A percentile compares a stretch with the other conserved stretches of the same genome.
Conservation (phyloP, 768 basidiomycete genomes). For the Galerina sulciceps region DNA sequence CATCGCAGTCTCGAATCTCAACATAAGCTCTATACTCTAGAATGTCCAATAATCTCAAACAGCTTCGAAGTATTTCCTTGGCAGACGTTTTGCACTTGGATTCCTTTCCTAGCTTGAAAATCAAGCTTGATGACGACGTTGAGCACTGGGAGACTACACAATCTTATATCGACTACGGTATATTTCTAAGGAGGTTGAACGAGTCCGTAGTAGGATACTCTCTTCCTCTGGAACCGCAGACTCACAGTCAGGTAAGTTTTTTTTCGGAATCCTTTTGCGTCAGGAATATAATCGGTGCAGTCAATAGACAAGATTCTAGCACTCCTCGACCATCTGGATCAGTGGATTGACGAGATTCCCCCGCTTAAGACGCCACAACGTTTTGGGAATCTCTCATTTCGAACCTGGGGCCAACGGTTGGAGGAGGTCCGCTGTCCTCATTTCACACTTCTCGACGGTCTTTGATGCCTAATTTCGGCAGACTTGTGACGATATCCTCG, state of each 20-base stretch:
- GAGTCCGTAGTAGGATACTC: slow-evolving; percentile 74
- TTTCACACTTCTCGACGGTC: slow-evolving; percentile 3
- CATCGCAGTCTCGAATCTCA: neutral
- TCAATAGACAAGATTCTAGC: slow-evolving; percentile 49
- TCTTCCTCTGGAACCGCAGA: slow-evolving; percentile 46
- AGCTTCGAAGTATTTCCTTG: slow-evolving; percentile 32
- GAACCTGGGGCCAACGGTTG: slow-evolving; percentile 80
- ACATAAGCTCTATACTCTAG: neutral
- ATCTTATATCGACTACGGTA: slow-evolving; percentile 73
- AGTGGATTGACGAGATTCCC: slow-evolving; percentile 85
- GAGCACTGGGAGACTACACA: slow-evolving; percentile 69
- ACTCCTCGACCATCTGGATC: slow-evolving; percentile 68
- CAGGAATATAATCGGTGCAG: slow-evolving; percentile 11
- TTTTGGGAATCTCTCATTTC: slow-evolving; percentile 91
- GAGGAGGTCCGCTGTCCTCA: slow-evolving; percentile 59
- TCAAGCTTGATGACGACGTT: slow-evolving; percentile 76
- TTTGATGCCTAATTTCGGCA: slow-evolving; percentile 31
- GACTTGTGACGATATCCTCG: slow-evolving; percentile 58
- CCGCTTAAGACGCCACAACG: slow-evolving; percentile 75
- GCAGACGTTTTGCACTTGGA: slow-evolving; percentile 18
- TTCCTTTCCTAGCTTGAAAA: slow-evolving; percentile 52
- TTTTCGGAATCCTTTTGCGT: neutral
- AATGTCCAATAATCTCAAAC: slow-evolving; percentile 9
- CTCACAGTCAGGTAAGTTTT: slow-evolving; percentile 38
- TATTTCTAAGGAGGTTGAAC: slow-evolving; percentile 78